Evolutionary conservation across 2,329 filamentous ascomycete genomes (phyloP), one percentile per base, ranked within the genome.

Genomic region (Calonectria henricotiae): DNA sequence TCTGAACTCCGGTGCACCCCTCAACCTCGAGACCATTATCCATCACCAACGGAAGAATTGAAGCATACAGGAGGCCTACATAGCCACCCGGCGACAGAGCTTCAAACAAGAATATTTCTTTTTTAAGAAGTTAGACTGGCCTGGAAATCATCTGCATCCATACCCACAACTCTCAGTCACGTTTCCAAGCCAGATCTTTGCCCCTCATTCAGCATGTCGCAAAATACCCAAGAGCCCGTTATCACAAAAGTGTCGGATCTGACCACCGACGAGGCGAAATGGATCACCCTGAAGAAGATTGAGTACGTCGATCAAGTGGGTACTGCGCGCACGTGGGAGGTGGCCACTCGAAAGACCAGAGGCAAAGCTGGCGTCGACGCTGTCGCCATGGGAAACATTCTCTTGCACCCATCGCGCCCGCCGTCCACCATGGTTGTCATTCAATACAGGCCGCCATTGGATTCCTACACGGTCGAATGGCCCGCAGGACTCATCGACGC

Each of bases 391-490:
- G 76, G 76, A 39, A 77, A 77, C 9, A 68, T 78, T 1, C 71
- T 78, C 3, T 67, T 78, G 1, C 76, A 78, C 7, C 76, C 76
- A 0, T 78, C 76, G 6, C 75, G 72, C n/a, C 76, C 76, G 0
- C 70, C 76, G 0, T 77, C 76, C 3, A 78, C 76, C 51, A 69
- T 78, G 5, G 65, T 78, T 41, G 76, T 78, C 63, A 77, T 78
- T 32, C 76, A 78, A 1, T 78, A 78, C 43, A 74, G 76, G 20
- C 76, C 76, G 3, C 76, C 76, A 47, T 72, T 78, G 25, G 76
- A 78, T 44, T 71, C 76, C 61, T 78, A 76, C 70, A 78, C 76
- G 0, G 71, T 78, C 15, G 76, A 78, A n/a, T 78, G 76, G 76
- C 76, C 76, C 0, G 76, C 76, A 0, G 76, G 76, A 2, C 75